Evolutionary conservation across 2,329 filamentous ascomycete species (phyloP), one percentile per base, ranked within the genome.

Genomic region (Ceratocystis smalleyi): DNA sequence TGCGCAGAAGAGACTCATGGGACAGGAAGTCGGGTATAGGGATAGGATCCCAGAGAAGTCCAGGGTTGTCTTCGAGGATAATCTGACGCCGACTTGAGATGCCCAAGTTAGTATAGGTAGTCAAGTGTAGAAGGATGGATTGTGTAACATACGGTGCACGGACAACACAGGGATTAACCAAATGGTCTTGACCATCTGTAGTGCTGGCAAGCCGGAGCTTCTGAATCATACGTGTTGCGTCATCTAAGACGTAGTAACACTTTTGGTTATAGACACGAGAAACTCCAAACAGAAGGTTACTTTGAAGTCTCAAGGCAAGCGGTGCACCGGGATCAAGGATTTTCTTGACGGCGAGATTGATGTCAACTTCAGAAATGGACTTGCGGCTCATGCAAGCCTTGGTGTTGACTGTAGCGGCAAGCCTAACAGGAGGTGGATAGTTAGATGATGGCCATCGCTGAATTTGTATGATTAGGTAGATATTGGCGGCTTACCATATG

Each of bases 261-360:
- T 99, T 91, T 72, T 96, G 88, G 30, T 83, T 80, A 73, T 90
- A 96, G 19, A 97, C 91, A 60, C 88, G 83, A 2, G 90, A 87
- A 17, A 96, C 83, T 4, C 91, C 91, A 72, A 87, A 91, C 32
- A 99, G 83, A 19, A 99, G 79, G 69, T 86, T 96, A 17, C 91
- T 88, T 72, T 97, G 92, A 24, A 99, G 81, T 43, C 94, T 86
- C 68, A 99, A 75, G 3, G 94, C 92, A 75, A 99, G 86, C 1
- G 94, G 94, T 1, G 88, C 89, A 5, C 86, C 88, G 0, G 70
- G 91, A 65, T 89, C 81, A 45, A 89, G 83, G 72, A 99, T 96
- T n/a, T 87, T 94, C 68, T 86, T 81, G 73, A 92, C 96, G 65
- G 94, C 91, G 71, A 88, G 91, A 43, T 84, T 80, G 30, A 99